Percentiles rank a stretch among this genome's conserved stretches.
Evolutionary conservation across 2,329 filamentous ascomycete genomes (phyloP).

Genomic region (Celoporthe dispersa): DNA sequence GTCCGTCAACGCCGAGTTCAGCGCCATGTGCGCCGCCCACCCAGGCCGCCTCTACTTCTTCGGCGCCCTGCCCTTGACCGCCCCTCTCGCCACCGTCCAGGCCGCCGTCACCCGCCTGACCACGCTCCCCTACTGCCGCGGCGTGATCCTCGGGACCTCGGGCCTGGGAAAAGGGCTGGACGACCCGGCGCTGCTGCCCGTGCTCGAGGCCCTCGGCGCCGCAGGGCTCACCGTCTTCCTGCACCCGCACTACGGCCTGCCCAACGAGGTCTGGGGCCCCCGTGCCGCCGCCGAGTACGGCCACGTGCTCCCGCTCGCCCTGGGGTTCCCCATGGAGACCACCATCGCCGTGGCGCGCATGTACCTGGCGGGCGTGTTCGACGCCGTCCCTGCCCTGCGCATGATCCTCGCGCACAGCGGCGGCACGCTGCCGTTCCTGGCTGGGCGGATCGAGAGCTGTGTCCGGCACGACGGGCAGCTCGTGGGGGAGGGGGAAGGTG

Average conservation of each 20-base stretch:
- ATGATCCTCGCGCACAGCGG: constrained; percentile 88
- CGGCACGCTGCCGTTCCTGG: constrained; percentile 85
- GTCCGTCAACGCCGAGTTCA: constrained; percentile 78
- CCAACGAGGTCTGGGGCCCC: constrained; percentile 77
- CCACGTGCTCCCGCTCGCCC: constrained; percentile 81
- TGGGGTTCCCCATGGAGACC: constrained; percentile 91
- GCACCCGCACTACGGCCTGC: constrained; percentile 91
- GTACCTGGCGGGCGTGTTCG: constrained; percentile 85
- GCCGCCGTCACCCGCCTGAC: constrained; percentile 67
- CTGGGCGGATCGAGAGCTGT: constrained; percentile 86
- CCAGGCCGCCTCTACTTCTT: constrained; percentile 80
- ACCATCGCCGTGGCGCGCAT: constrained; percentile 88
- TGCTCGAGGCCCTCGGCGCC: constrained; percentile 72
- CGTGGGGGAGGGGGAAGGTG: constrained; percentile 63
- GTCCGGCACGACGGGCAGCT: constrained; percentile 81
- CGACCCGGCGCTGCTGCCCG: constrained; percentile 71
- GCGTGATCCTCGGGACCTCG: constrained; percentile 86
- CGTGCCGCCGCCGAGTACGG: constrained; percentile 72
- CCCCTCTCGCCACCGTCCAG: constrained; percentile 63
- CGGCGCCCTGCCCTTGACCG: constrained; percentile 78
- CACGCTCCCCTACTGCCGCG: constrained; percentile 70
- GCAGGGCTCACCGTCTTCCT: constrained; percentile 74
- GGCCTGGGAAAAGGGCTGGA: constrained; percentile 82
- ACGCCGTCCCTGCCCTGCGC: constrained; percentile 69
- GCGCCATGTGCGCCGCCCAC: constrained; percentile 68